Evolutionary conservation across 257 asterid species (phyloP).

Genomic region (Haberlea rhodopensis): DNA sequence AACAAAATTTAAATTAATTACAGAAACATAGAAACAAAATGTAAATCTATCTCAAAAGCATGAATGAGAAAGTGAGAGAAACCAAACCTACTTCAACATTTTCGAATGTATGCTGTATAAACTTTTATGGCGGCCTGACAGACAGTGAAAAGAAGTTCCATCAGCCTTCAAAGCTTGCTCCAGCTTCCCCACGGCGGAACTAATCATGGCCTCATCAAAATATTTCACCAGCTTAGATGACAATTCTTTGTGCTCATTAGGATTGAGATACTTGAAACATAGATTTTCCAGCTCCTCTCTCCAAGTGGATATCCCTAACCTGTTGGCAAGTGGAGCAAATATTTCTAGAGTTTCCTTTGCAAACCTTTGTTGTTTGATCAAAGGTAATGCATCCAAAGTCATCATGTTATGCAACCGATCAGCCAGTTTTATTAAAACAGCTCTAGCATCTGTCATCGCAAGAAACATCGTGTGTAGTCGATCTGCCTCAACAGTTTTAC

Average conservation of each 20-base stretch:
- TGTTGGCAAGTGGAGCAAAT: conserved; percentile 88
- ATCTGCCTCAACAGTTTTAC: conserved; percentile 89
- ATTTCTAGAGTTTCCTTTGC: conserved; percentile 96
- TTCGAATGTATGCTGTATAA: conserved; percentile 83
- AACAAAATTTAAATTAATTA: not conserved
- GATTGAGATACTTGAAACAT: conserved; percentile 72
- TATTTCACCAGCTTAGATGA: conserved; percentile 61
- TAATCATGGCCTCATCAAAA: conserved; percentile 65
- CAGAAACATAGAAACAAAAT: not conserved
- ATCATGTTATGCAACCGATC: conserved; percentile 93
- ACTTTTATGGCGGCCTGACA: conserved; percentile 89
- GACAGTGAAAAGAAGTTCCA: conserved; percentile 51
- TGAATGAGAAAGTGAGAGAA: conserved; percentile 10
- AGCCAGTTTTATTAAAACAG: conserved; percentile 89
- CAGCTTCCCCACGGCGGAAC: conserved; percentile 65
- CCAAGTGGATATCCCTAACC: conserved; percentile 91
- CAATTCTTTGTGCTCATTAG: conserved; percentile 66
- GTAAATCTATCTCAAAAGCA: not conserved
- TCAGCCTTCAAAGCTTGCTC: conserved; percentile 61
- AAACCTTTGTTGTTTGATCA: conserved; percentile 77
- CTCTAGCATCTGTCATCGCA: conserved; percentile 97
- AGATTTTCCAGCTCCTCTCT: conserved; percentile 90
- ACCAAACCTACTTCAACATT: conserved; percentile 70
- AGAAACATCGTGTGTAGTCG: conserved; percentile 97
- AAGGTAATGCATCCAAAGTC: conserved; percentile 82